Evolutionary conservation across 441 rosid species (phyloP), one percentile per base, ranked within the genome.

Genomic region (Corymbia calophylla): DNA sequence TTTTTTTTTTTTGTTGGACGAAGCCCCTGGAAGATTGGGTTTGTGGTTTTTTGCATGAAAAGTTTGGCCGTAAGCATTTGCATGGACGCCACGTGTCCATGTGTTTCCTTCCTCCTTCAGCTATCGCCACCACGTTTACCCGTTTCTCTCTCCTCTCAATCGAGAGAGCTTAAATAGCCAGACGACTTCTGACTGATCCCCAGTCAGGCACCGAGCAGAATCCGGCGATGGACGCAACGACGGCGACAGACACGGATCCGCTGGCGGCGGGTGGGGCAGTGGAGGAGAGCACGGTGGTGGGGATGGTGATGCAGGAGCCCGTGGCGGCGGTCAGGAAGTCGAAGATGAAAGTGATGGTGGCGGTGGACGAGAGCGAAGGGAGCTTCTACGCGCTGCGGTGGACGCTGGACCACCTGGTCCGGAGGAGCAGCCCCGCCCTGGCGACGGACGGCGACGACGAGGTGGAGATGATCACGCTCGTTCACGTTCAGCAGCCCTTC

Each of bases 351-450:
- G 92, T 93, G 86, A 89, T 95, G 95, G 96, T 94, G 91, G 96
- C 95, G 0, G 55, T 97, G n/a, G 98, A 97, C 85, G 98, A 97
- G n/a, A 96, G 97, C 87, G 97, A 93, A 16, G 91, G 91, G 27
- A 95, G 99, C 90, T 95, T 95, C 90, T 93, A 94, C 47, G 97
- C 97, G 14, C 95, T 97, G 14, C 88, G 92, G 39, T 96, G 97
- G 99, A 93, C 91, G 9, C 94, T 95, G 27, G 95, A 95, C 68
- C 88, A 94, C 87, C 92, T 96, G 44, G 29, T 90, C 53, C 23
- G 44, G 68, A 53, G 88, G 47, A 86, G 88, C 6, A 90, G 81
- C 44, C 87, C 93, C 17, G 58, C 90, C 6, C 86, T 21, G 56
- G 95, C 60, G 49, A 82, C 89, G 21, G 88, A 13, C 70, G 82